These are phyloP conservation scores for Miamiensis avidus DNA, from an alignment of 169 alveolate genomes.

Conservation along the genomic window DNA sequence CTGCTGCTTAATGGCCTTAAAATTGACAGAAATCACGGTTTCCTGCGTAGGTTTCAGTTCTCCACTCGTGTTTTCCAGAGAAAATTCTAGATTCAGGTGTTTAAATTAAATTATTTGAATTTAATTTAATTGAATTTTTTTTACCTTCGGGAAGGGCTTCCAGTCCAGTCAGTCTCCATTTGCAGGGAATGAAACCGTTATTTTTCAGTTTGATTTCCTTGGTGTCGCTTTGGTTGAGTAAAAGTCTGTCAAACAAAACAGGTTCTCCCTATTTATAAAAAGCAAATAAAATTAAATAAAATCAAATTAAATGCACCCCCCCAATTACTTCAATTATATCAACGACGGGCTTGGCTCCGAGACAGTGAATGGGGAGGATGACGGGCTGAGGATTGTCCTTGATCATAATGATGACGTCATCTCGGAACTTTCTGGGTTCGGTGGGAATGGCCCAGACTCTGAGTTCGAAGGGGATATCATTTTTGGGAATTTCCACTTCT, in stretches of 20 bases:
- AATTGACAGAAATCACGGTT: slow-evolving; percentile 69
- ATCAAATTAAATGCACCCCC: too few species aligned
- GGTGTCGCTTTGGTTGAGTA: slow-evolving; percentile 78
- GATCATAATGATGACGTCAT: slow-evolving; percentile 85
- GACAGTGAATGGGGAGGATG: slow-evolving; percentile 81
- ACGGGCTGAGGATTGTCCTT: slow-evolving; percentile 92
- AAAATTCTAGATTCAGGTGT: slow-evolving; percentile 43
- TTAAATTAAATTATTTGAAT: neutral
- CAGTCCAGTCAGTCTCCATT: slow-evolving; percentile 84
- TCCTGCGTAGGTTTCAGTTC: slow-evolving; percentile 81
- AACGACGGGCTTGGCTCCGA: slow-evolving; percentile 91
- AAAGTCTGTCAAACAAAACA: slow-evolving; percentile 88
- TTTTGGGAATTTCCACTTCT: slow-evolving; percentile 68
- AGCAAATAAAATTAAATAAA: too few species aligned
- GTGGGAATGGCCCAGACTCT: slow-evolving; percentile 93
- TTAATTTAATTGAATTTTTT: too few species aligned
- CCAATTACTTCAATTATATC: slow-evolving; percentile 58
- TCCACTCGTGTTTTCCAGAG: slow-evolving; percentile 77
- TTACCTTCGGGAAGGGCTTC: slow-evolving; percentile 66
- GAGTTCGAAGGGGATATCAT: slow-evolving; percentile 85
- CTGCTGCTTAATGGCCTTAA: slow-evolving; percentile 76
- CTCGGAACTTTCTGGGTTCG: slow-evolving; percentile 81
- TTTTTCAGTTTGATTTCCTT: slow-evolving; percentile 79
- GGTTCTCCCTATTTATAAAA: slow-evolving; percentile 55
- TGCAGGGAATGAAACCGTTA: slow-evolving; percentile 79